Evolutionary conservation across 192 early-diverging fungal genomes (phyloP).

Genomic region (Coemansia guatemalensis): DNA sequence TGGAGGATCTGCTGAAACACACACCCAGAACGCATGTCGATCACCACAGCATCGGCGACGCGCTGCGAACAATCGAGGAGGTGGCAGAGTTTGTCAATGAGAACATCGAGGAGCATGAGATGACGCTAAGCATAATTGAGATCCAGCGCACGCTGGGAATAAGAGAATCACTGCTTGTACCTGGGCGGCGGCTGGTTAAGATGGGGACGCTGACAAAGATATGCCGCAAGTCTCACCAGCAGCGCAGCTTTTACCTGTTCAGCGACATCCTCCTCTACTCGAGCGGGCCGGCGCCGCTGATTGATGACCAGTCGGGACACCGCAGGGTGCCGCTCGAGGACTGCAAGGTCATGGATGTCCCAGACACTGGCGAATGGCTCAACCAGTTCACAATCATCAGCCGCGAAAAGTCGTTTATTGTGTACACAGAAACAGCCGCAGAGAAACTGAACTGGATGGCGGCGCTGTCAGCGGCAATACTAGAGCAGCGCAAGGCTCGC

Average conservation of each 20-base stretch:
- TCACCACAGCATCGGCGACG: slow-evolving; percentile 43
- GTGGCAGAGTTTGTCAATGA: slow-evolving; percentile 80
- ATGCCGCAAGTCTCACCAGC: slow-evolving; percentile 72
- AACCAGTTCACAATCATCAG: slow-evolving; percentile 79
- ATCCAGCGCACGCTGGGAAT: slow-evolving; percentile 71
- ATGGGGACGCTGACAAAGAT: slow-evolving; percentile 70
- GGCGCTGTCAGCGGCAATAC: slow-evolving; percentile 59
- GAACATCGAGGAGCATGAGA: slow-evolving; percentile 77
- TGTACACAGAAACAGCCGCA: slow-evolving; percentile 58
- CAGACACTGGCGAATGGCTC: slow-evolving; percentile 55
- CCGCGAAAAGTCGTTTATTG: slow-evolving; percentile 76
- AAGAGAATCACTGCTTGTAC: slow-evolving; percentile 65
- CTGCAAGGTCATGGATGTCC: slow-evolving; percentile 55
- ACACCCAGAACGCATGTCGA: slow-evolving; percentile 52
- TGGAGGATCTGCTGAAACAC: slow-evolving; percentile 56
- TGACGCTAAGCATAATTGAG: slow-evolving; percentile 66
- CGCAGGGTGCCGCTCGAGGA: slow-evolving; percentile 70
- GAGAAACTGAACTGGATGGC: slow-evolving; percentile 68
- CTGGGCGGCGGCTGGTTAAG: slow-evolving; percentile 68
- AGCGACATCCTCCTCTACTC: slow-evolving; percentile 78
- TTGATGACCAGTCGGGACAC: slow-evolving; percentile 66
- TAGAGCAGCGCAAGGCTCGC: slow-evolving; percentile 58
- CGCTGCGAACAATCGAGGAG: slow-evolving; percentile 51
- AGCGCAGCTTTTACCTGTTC: slow-evolving; percentile 70
- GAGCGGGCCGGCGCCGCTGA: slow-evolving; percentile 58